Conservation (phyloP, 179 eudicot genomes). For the Amaranthus tricolor region DNA sequence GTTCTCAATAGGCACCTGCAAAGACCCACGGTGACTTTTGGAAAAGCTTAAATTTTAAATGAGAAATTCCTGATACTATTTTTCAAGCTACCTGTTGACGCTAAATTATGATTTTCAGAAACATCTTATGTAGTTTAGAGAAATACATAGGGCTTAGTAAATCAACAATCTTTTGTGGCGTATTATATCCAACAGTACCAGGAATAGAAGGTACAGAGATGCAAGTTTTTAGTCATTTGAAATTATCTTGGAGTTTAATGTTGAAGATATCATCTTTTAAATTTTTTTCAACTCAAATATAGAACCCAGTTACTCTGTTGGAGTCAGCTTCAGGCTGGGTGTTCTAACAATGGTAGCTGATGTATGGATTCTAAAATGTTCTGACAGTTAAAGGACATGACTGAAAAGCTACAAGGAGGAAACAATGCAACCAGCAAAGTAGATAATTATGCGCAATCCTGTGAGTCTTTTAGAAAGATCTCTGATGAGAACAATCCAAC, state of each 20-base stretch:
- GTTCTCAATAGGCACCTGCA: too few relatives aligned
- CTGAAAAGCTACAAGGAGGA: constrained; percentile 49
- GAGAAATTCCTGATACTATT: too few relatives aligned
- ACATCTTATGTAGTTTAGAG: not conserved
- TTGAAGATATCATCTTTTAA: not conserved
- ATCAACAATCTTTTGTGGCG: not conserved
- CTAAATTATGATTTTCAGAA: too few relatives aligned
- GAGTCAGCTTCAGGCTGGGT: not conserved
- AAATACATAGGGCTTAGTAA: not conserved
- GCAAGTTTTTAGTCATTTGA: not conserved
- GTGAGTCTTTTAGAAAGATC: constrained; percentile 23
- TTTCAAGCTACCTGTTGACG: too few relatives aligned
- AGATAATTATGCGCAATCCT: constrained; percentile 33
- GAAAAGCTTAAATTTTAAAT: too few relatives aligned
- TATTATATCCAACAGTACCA: not conserved
- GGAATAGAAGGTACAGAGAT: not conserved
- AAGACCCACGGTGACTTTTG: too few relatives aligned
- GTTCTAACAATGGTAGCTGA: not conserved
- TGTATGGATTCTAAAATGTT: constrained; percentile 7
- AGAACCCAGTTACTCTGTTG: not conserved
- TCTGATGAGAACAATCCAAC: constrained; percentile 38
- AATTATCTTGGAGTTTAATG: not conserved
- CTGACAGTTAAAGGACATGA: constrained; percentile 69
- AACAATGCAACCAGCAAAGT: constrained; percentile 35
- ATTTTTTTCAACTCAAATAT: not conserved